phyloP scores from a whole-genome alignment of 1,139 yeast genomes.

The Pichia terricola region DNA sequence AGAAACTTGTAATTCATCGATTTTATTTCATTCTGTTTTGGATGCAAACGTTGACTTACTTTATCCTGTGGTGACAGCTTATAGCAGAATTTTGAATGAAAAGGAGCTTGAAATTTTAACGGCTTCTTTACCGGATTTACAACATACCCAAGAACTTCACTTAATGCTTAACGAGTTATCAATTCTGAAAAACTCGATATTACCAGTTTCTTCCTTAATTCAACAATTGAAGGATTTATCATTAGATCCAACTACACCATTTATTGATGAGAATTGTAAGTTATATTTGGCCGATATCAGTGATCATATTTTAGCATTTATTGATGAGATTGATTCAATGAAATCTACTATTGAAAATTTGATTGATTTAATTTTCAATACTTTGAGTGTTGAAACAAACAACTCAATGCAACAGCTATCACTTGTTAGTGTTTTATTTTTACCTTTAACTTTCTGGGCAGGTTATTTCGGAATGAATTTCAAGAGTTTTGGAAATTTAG shows the following conservation, averaged over 20 bases:
- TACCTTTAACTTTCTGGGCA: slow-evolving; percentile 46
- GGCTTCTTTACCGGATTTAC: slow-evolving; percentile 32
- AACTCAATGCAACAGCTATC: slow-evolving; percentile 42
- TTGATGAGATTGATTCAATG: slow-evolving; percentile 45
- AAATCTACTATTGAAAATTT: slow-evolving; percentile 37
- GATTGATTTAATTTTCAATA: slow-evolving; percentile 42
- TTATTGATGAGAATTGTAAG: slow-evolving; percentile 17
- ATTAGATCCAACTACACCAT: slow-evolving; percentile 28
- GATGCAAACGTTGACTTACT: slow-evolving; percentile 49
- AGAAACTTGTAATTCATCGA: slow-evolving; percentile 39
- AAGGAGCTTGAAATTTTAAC: slow-evolving; percentile 40
- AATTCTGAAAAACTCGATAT: slow-evolving; percentile 33
- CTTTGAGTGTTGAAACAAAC: slow-evolving; percentile 41
- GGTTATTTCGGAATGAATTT: slow-evolving; percentile 55
- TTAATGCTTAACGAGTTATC: slow-evolving; percentile 42
- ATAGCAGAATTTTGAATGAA: slow-evolving; percentile 37
- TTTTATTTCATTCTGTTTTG: slow-evolving; percentile 41
- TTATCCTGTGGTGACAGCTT: slow-evolving; percentile 50
- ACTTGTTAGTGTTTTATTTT: slow-evolving; percentile 41
- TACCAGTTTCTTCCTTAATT: slow-evolving; percentile 36
- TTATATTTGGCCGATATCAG: slow-evolving; percentile 42
- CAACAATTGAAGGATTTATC: slow-evolving; percentile 34
- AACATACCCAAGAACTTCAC: slow-evolving; percentile 42
- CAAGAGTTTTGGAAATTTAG: slow-evolving; percentile 36
- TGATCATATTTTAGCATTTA: slow-evolving; percentile 40